Percentiles rank a stretch among this genome's conserved stretches.
Conservation (phyloP, 176 grass and related monocot genomes). For the Eremochloa ophiuroides region DNA sequence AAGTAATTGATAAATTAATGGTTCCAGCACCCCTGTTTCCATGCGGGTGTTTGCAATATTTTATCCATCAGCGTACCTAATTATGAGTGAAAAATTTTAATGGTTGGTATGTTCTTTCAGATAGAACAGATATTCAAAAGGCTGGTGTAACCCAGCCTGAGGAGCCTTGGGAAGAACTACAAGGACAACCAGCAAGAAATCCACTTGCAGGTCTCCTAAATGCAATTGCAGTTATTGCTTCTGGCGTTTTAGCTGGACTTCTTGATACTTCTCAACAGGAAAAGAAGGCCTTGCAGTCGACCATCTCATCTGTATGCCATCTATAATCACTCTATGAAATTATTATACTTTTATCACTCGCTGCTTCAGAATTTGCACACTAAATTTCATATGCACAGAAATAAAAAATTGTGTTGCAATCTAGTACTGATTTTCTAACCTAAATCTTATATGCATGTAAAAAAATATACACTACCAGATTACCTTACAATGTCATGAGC, state of each 20-base stretch:
- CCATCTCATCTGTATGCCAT: conserved; percentile 66
- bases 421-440: neutral
- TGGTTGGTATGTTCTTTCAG: conserved; percentile 10
- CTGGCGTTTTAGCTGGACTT: conserved; percentile 79
- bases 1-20: neutral
- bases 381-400: neutral
- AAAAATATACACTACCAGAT: neutral
- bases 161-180: conserved; percentile 20
- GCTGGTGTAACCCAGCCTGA: conserved; percentile 15
- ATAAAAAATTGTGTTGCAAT: neutral
- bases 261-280: conserved; percentile 72
- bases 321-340: conserved; percentile 31
- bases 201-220: conserved; percentile 64
- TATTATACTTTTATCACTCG: neutral
- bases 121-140: conserved; percentile 21
- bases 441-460: neutral
- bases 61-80: neutral
- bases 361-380: neutral
- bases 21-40: neutral
- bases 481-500: neutral
- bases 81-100: neutral
- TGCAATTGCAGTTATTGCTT: conserved; percentile 64
- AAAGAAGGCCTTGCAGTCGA: conserved; percentile 58
- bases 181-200: conserved; percentile 42
- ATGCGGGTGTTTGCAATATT: neutral